Base-by-base conservation (phyloP, 1,139 yeast species). In the Blastobotrys petasosporus region DNA sequence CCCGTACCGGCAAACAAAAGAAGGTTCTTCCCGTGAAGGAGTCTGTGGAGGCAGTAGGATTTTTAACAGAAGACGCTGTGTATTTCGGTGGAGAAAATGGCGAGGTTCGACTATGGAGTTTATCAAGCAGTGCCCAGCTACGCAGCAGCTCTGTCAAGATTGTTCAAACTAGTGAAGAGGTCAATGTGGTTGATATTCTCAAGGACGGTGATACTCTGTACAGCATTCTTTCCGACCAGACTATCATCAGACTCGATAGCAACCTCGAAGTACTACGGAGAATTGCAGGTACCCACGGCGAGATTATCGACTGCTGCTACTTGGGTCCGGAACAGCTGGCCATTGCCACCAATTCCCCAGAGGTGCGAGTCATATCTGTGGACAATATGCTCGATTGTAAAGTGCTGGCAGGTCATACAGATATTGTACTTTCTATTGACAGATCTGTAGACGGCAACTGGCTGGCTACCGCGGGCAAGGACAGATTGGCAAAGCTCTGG, bases 401-500 rank as follows among this genome's bases (percentile, higher is more conserved):
- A 16, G 67, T 86, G 20, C 75, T 77, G 48, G 84, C 83, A 50
- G 97, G 94, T 2, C 98, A 92, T 64, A 76, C 76, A 2, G 98
- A 94, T 64, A 71, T 92, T 52, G 77, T 92, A 44, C 86, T 92
- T 59, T 78, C 85, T 31, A 62, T 94, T 25, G 97, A 87, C 63
- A 76, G 80, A 2, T 77, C 88, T 0, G 69, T 69, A 16, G 92
- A 90, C 63, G 98, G 97, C 0, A 57, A 65, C 47, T 92, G 97
- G 97, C 68, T 92, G 20, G 94, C 85, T 4, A 84, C 97, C 2
- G 97, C 92, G 0, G 83, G 95, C n/a, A 94, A 92, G 65, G 99
- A 92, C 62, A 76, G 79, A 53, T 81, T 81, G 41, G 95, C 94
- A 1, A 75, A 85, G 53, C 67, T 92, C 49, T 92, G 99, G 99